phyloP scores from a whole-genome alignment of 805 yeast species.

The Metschnikowia rubicola region DNA sequence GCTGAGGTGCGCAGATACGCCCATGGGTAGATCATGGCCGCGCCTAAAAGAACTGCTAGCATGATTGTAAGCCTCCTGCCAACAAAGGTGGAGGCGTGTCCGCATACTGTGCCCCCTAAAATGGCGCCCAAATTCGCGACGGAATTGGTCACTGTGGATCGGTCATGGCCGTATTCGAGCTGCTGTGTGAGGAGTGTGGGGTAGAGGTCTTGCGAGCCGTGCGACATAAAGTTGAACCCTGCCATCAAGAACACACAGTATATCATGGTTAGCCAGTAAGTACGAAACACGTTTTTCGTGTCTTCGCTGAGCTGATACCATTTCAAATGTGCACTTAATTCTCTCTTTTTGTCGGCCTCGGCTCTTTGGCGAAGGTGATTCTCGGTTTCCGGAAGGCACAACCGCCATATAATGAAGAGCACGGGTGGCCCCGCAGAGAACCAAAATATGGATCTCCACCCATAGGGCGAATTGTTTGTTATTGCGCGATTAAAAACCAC shows the following conservation, averaged over 20 bases:
- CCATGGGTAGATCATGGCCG: constrained; percentile 40
- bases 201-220: constrained; percentile 42
- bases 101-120: constrained; percentile 44
- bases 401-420: constrained; percentile 55
- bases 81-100: constrained; percentile 33
- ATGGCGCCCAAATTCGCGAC: constrained; percentile 43
- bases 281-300: constrained; percentile 28
- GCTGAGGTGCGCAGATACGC: constrained; percentile 25
- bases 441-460: constrained; percentile 69
- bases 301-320: constrained; percentile 13
- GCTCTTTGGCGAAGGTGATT: constrained; percentile 35
- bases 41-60: constrained; percentile 31
- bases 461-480: constrained; percentile 41
- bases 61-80: constrained; percentile 38
- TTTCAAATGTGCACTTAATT: constrained; percentile 1
- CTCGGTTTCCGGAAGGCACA: constrained; percentile 55
- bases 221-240: constrained; percentile 41
- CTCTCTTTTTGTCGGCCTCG: constrained; percentile 7
- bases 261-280: constrained; percentile 58
- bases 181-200: constrained; percentile 37
- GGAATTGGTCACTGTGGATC: constrained; percentile 38
- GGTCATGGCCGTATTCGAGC: constrained; percentile 29
- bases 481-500: constrained; percentile 65
- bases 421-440: constrained; percentile 69
- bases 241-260: constrained; percentile 52